Evolutionary conservation across 495 filamentous ascomycete species (phyloP).

Genomic region (Penicillium ucsense): DNA sequence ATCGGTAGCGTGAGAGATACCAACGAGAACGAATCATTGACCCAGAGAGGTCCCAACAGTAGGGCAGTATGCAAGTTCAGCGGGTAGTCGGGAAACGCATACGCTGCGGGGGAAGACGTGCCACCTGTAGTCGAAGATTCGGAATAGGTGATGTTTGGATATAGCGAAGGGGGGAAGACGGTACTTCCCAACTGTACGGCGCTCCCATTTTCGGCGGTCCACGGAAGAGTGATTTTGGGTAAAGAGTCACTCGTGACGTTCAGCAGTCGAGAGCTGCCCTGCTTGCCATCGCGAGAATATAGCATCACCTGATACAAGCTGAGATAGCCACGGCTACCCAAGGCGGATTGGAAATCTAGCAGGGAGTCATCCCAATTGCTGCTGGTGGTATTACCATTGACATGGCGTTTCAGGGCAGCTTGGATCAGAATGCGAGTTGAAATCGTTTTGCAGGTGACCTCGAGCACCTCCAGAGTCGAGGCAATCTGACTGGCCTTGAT

Average conservation of each 20-base stretch:
- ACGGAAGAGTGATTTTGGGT: conserved; percentile 47
- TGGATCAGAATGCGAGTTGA: conserved; percentile 61
- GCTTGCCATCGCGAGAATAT: conserved; percentile 53
- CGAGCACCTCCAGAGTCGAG: conserved; percentile 64
- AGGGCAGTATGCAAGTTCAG: conserved; percentile 45
- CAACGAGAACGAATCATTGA: conserved; percentile 64
- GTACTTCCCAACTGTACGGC: conserved; percentile 47
- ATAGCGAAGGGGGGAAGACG: conserved; percentile 59
- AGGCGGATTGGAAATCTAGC: conserved; percentile 51
- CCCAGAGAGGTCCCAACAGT: conserved; percentile 55
- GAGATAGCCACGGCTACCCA: conserved; percentile 36
- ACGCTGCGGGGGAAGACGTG: conserved; percentile 23
- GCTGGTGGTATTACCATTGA: conserved; percentile 42
- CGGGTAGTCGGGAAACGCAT: conserved; percentile 34
- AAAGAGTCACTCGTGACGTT: conserved; percentile 46
- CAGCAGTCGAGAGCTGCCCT: conserved; percentile 37
- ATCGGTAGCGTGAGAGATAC: conserved; percentile 73
- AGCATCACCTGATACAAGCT: conserved; percentile 55
- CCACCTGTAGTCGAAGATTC: conserved; percentile 13
- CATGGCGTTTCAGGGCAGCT: conserved; percentile 49
- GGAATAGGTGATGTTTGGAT: conserved; percentile 63
- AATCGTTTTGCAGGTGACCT: conserved; percentile 57
- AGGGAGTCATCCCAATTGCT: conserved; percentile 45
- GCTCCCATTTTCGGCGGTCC: conserved; percentile 44
- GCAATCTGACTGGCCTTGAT: conserved; percentile 75